Percentiles rank a stretch among this genome's conserved stretches.
Evolutionary conservation across 2,329 filamentous ascomycete genomes (phyloP).

Genomic region (Ceratocystis ficicola): DNA sequence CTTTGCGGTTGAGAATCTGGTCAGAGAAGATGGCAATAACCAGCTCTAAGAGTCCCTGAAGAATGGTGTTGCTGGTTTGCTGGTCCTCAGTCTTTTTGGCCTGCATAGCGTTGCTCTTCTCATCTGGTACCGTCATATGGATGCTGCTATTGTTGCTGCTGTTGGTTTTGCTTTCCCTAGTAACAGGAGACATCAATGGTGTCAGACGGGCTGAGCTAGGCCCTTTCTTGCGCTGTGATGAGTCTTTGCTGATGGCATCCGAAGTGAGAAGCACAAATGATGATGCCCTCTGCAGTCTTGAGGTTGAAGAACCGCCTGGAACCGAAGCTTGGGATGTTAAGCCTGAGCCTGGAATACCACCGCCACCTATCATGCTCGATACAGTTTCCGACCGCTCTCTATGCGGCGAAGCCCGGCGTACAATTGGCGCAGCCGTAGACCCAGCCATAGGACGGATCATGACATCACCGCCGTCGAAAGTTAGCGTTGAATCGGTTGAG

Average conservation of each 20-base stretch:
- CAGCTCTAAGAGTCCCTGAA: constrained; percentile 66
- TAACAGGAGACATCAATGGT: constrained; percentile 41
- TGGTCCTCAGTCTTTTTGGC: constrained; percentile 35
- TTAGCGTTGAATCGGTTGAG: constrained; percentile 66
- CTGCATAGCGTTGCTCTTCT: background rate
- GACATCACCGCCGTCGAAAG: constrained; percentile 75
- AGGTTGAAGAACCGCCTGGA: constrained; percentile 25
- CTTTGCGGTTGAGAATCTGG: constrained; percentile 73
- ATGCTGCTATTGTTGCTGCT: background rate
- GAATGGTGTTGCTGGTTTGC: constrained; percentile 53
- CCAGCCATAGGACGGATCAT: constrained; percentile 61
- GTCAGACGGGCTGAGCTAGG: constrained; percentile 52
- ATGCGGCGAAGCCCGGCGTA: constrained; percentile 44
- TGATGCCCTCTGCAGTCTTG: constrained; percentile 64
- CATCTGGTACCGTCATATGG: background rate
- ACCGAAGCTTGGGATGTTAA: constrained; percentile 6
- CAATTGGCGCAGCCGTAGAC: constrained; percentile 53
- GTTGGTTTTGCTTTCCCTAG: background rate
- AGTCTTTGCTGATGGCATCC: constrained; percentile 25
- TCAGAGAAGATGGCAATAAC: constrained; percentile 72
- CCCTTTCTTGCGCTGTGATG: constrained; percentile 13
- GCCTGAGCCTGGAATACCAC: constrained; percentile 3
- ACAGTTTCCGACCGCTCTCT: constrained; percentile 42
- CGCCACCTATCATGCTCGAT: constrained; percentile 24
- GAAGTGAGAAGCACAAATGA: constrained; percentile 83